Conservation (phyloP, 192 early-diverging fungal species). For the Rhizoclosmatium globosum region DNA sequence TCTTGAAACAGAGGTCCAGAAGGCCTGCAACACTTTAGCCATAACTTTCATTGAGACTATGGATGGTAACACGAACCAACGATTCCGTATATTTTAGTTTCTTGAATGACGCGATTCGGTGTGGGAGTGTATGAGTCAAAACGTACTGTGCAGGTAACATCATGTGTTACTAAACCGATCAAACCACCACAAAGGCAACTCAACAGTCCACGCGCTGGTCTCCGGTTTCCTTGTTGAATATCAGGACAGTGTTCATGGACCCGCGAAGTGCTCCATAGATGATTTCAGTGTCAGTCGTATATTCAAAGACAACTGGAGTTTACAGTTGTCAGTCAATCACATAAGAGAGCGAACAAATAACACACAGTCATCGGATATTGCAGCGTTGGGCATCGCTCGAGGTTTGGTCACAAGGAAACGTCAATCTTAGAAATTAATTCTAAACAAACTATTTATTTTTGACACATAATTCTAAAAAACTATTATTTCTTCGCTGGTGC, state of each 20-base stretch:
- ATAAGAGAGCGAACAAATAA: not conserved
- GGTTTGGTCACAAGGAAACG: not conserved
- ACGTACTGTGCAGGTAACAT: not conserved
- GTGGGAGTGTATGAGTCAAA: slow-evolving; percentile 17
- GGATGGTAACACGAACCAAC: slow-evolving; percentile 14
- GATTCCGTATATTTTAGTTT: slow-evolving; percentile 25
- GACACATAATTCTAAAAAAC: not conserved
- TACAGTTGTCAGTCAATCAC: not conserved
- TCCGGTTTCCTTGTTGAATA: slow-evolving; percentile 21
- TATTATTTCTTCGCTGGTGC: too few relatives aligned
- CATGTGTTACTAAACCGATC: too few relatives aligned
- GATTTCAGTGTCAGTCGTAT: slow-evolving; percentile 3
- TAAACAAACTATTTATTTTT: not conserved
- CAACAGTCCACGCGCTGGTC: not conserved
- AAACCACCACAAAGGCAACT: too few relatives aligned
- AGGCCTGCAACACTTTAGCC: slow-evolving; percentile 1
- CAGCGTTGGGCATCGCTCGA: not conserved
- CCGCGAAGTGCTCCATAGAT: slow-evolving; percentile 17
- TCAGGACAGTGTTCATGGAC: slow-evolving; percentile 1
- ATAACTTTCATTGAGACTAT: not conserved
- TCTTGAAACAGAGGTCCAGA: slow-evolving; percentile 29
- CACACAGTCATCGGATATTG: not conserved
- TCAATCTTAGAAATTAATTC: not conserved
- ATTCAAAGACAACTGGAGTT: slow-evolving; percentile 13
- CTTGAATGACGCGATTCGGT: not conserved